Conservation (phyloP, 495 filamentous ascomycete genomes). For the Penicillium arizonense region DNA sequence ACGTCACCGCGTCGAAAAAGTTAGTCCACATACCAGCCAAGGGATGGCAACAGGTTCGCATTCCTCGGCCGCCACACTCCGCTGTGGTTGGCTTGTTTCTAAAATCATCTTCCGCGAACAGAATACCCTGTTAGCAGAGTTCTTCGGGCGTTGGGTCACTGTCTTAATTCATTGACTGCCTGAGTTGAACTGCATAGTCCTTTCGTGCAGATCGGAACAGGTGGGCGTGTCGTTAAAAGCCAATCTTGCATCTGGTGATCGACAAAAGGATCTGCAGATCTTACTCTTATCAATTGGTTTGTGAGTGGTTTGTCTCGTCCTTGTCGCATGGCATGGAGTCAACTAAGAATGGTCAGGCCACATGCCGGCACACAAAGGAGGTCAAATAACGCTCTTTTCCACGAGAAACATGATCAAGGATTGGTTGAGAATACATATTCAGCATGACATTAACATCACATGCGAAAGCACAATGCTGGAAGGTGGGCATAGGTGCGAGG, state of each 20-base stretch:
- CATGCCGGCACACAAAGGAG: no score
- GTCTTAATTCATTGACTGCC: not conserved
- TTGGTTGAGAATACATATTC: no score
- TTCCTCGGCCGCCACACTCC: not conserved
- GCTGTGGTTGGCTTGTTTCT: not conserved
- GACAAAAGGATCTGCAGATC: no score
- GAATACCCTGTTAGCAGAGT: not conserved
- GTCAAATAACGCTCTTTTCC: no score
- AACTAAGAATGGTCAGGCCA: no score
- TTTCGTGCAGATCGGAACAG: not conserved
- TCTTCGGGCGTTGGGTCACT: not conserved
- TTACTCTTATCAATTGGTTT: not conserved
- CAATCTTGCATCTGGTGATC: constrained; percentile 7
- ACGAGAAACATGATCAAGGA: no score
- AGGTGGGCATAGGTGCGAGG: not conserved
- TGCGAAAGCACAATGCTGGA: no score
- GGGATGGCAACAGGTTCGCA: constrained; percentile 3
- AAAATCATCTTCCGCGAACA: constrained; percentile 2
- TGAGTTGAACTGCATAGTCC: not conserved
- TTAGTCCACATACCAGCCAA: constrained; percentile 9
- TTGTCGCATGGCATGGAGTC: not conserved
- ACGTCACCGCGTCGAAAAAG: not conserved
- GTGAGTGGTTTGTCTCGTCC: not conserved
- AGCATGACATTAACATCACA: no score
- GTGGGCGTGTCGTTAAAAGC: not conserved